Evolutionary conservation across 2,329 filamentous ascomycete genomes (phyloP), one percentile per base, ranked within the genome.

Genomic region (Exophiala sp.): DNA sequence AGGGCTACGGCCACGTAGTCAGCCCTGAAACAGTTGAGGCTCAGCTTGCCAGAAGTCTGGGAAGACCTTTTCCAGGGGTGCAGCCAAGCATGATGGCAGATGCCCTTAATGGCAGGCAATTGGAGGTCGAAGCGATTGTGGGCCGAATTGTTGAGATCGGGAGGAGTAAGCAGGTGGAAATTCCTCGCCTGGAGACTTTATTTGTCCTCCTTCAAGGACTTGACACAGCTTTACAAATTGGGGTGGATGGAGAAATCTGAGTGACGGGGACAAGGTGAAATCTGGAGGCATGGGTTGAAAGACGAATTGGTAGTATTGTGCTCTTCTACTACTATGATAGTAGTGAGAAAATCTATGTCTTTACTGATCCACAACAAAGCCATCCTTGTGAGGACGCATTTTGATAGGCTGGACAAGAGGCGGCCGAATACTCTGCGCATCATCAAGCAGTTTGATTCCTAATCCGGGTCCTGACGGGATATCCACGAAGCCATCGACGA

Each of bases 391-490:
- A 10, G 52, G 47, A 18, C 52, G 32, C 52, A 55, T 55, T 11
- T 34, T 55, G 41, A 55, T 55, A 24, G 52, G 52, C 32, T 51
- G 47, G 3, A 42, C 21, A 6, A 55, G 21, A 7, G 52, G 52
- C 4, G 52, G 52, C 14, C 52, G 47, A 21, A 55, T 55, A 9
- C 18, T 35, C 14, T 34, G 16, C 11, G 43, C 57, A 29, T 83
- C 83, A 68, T 90, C 87, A 60, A 90, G 82, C 42, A 87, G 72
- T 48, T 89, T 84, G 59, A 89, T 86, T 0, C 86, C 86, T 47
- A 89, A 64, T 0, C 85, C 86, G 0, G 82, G 79, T 3, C 52
- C 83, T 1, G 68, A 78, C 64, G 82, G 73, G 11, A 84, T 68
- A 36, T 81, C 72, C 12, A 89, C 80, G 64, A 83, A 86, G 0